phyloP scores from a whole-genome alignment of 768 basidiomycete species.

The Arthromyces matolae region DNA sequence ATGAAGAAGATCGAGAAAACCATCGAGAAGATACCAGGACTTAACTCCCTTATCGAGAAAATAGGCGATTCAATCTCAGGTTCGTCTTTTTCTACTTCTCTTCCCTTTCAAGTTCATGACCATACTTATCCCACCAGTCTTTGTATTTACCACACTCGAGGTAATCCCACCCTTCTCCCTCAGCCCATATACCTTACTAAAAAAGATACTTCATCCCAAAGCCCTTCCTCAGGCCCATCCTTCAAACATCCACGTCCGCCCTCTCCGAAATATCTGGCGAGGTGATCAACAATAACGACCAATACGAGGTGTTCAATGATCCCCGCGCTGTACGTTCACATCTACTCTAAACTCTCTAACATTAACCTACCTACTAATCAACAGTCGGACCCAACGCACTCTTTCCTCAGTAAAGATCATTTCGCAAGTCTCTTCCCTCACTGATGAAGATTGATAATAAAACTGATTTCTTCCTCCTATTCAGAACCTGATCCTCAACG shows the following conservation, averaged over 20 bases:
- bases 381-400: conserved; percentile 84
- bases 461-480: conserved; percentile 5
- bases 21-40: conserved; percentile 79
- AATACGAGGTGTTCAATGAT: conserved; percentile 86
- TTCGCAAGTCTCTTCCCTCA: conserved; percentile 55
- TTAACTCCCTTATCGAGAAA: conserved; percentile 72
- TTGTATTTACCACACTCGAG: background rate
- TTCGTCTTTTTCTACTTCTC: conserved; percentile 16
- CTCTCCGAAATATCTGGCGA: conserved; percentile 64
- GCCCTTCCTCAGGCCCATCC: conserved; percentile 78
- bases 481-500: conserved; percentile 76
- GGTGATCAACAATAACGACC: conserved; percentile 77
- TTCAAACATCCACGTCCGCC: conserved; percentile 64
- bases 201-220: conserved; percentile 19
- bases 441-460: background rate
- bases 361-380: background rate
- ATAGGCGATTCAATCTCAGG: conserved; percentile 69
- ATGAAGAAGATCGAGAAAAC: conserved; percentile 77
- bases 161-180: background rate
- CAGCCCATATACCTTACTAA: conserved; percentile 1
- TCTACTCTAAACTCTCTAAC: background rate
- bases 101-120: too few relatives aligned
- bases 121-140: too few relatives aligned
- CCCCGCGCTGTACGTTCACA: conserved; percentile 58
- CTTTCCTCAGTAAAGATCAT: conserved; percentile 86